A percentile compares a stretch with the other conserved stretches of the same genome.
These are phyloP conservation scores for Wolfiporia cocos DNA, from an alignment of 1,284 basidiomycete genomes.

Conservation along the genomic window DNA sequence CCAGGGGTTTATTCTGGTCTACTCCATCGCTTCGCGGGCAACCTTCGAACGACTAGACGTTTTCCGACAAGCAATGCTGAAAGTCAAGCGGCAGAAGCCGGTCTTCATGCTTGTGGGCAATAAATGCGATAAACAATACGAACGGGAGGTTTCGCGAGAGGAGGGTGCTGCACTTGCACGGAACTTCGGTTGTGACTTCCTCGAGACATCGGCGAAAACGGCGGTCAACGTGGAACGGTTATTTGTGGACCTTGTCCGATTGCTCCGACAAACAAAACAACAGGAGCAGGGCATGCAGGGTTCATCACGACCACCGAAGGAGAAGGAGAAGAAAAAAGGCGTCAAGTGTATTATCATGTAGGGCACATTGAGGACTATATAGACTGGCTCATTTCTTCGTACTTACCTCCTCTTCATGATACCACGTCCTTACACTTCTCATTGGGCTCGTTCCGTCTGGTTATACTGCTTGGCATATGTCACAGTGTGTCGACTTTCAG, in stretches of 20 bases:
- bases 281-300: slow-evolving; percentile 27
- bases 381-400: slow-evolving; percentile 44
- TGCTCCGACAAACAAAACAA: slow-evolving; percentile 68
- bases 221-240: slow-evolving; percentile 93
- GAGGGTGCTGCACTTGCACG: slow-evolving; percentile 86
- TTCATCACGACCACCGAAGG: slow-evolving; percentile 28
- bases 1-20: slow-evolving; percentile 97
- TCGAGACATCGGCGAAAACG: slow-evolving; percentile 95
- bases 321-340: slow-evolving; percentile 31
- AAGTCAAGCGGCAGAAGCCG: slow-evolving; percentile 86
- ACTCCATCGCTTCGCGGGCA: slow-evolving; percentile 92
- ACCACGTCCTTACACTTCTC: slow-evolving; percentile 48
- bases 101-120: slow-evolving; percentile 90
- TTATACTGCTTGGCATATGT: slow-evolving; percentile 18
- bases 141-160: slow-evolving; percentile 83
- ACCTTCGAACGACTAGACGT: slow-evolving; percentile 94
- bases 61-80: slow-evolving; percentile 92
- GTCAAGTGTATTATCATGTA: slow-evolving; percentile 72
- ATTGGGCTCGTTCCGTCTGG: slow-evolving; percentile 27
- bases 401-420: slow-evolving; percentile 61
- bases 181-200: slow-evolving; percentile 89
- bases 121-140: slow-evolving; percentile 83
- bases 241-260: slow-evolving; percentile 88
- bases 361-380: slow-evolving; percentile 56
- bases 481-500: slow-evolving; percentile 17